Evolutionary conservation across 371 early-diverging fungal species (phyloP).

Genomic region (Saksenaea vasiformis): DNA sequence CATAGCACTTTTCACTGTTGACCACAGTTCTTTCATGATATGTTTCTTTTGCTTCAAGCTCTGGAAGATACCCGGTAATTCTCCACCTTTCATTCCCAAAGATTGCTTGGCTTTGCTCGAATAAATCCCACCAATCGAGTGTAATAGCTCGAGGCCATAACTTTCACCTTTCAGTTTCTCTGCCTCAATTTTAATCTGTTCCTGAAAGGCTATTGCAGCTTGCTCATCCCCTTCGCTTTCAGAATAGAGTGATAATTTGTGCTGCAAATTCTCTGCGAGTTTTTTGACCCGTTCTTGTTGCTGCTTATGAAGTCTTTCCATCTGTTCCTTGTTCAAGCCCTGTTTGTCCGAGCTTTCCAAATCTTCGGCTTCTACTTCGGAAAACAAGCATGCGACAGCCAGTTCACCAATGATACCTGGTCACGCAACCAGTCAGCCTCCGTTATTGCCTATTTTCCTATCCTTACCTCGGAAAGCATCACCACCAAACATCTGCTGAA

Average conservation of each 20-base stretch:
- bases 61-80: slow-evolving; percentile 66
- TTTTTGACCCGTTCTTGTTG: slow-evolving; percentile 76
- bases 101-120: slow-evolving; percentile 82
- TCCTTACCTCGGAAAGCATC: slow-evolving; percentile 76
- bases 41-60: slow-evolving; percentile 79
- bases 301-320: slow-evolving; percentile 48
- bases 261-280: slow-evolving; percentile 72
- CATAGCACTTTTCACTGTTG: slow-evolving; percentile 88
- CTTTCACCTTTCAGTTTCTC: slow-evolving; percentile 86
- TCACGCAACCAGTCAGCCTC: background rate
- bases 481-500: slow-evolving; percentile 94
- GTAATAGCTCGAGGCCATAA: slow-evolving; percentile 90
- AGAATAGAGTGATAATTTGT: slow-evolving; percentile 79
- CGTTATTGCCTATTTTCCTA: background rate
- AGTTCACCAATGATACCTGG: slow-evolving; percentile 52
- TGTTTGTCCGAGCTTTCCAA: slow-evolving; percentile 16
- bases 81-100: slow-evolving; percentile 62
- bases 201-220: slow-evolving; percentile 64
- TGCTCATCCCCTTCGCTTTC: slow-evolving; percentile 55
- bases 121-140: slow-evolving; percentile 91
- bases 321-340: slow-evolving; percentile 58
- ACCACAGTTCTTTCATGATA: slow-evolving; percentile 83
- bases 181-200: slow-evolving; percentile 76
- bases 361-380: slow-evolving; percentile 27
- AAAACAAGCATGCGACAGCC: slow-evolving; percentile 46